Evolutionary conservation across 2,329 filamentous ascomycete genomes (phyloP), one percentile per base, ranked within the genome.

Genomic region (Arthrinium phaeospermum): DNA sequence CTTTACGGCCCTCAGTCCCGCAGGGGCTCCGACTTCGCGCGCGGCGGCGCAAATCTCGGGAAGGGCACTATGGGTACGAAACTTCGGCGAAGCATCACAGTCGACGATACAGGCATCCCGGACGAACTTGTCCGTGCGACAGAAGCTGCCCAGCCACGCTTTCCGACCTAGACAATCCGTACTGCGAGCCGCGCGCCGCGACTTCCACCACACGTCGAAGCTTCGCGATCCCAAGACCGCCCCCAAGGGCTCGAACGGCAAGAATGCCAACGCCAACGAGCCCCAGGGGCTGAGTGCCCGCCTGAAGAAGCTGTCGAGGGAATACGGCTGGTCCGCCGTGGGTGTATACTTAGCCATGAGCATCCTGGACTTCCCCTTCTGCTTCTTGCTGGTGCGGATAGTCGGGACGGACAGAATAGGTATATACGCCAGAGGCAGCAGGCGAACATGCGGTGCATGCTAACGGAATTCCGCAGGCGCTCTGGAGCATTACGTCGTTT

Each of bases 311-410:
- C 89, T 99, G 67, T 95, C 93, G 3, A 91, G 92, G 75, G 96
- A 98, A 82, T 99, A 99, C 82, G 96, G 96, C 53, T 98, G 95
- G 94, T 89, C 93, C 4, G 95, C 95, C 0, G 83, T 98, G 6
- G 96, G 95, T n/a, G 94, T 99, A 19, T 99, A 99, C 82, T 83
- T 98, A 14, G 87, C 87, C 0, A 84, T 99, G 71, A 95, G 93
- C 57, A 92, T 93, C 49, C 84, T 98, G 70, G 96, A 99, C 83
- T 97, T 98, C 76, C 96, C 96, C 0, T 94, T 98, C 80, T 98
- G 96, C 84, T 99, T 98, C 84, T 83, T 97, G 71, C 90, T 96
- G 13, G 96, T 99, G 67, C 90, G 92, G 72, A 85, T 91, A 70
- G 88, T 98, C 1, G 96, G 96, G 22, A 93, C 94, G 0, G 96